phyloP scores from a whole-genome alignment of 495 filamentous ascomycete species.

The Lasiosphaeris hirsuta region DNA sequence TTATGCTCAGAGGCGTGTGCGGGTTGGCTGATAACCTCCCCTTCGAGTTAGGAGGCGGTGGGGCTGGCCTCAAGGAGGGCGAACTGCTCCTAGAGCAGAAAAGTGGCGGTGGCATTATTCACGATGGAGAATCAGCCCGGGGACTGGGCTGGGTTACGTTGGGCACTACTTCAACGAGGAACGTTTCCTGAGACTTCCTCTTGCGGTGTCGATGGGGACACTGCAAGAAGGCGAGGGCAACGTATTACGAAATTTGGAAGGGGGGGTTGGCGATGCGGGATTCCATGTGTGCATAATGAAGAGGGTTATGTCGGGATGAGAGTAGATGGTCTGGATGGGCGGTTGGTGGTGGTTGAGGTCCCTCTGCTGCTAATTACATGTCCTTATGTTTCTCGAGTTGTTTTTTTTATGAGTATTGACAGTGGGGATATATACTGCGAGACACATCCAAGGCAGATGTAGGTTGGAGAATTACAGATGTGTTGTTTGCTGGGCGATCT shows the following conservation, averaged over 20 bases:
- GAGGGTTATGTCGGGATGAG: not conserved
- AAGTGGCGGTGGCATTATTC: not conserved
- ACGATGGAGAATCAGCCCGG: not conserved
- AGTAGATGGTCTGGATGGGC: not conserved
- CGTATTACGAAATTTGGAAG: not conserved
- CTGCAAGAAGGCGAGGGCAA: no score
- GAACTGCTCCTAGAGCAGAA: not conserved
- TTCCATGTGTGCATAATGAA: slow-evolving; percentile 2
- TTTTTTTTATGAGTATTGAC: no score
- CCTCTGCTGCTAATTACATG: not conserved
- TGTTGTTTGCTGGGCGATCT: no score
- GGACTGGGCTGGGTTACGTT: no score
- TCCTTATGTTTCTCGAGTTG: not conserved
- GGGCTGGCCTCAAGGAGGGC: not conserved
- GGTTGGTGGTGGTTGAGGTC: not conserved
- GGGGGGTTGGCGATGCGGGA: not conserved
- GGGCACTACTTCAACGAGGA: no score
- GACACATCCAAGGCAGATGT: no score
- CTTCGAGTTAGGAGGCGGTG: not conserved
- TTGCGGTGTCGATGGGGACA: no score
- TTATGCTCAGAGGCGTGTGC: not conserved
- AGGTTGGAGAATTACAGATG: no score
- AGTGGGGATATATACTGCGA: no score
- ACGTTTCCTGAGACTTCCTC: no score
- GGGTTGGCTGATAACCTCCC: not conserved